phyloP scores from a whole-genome alignment of 176 grass and related monocot species.

The Cocos nucifera region DNA sequence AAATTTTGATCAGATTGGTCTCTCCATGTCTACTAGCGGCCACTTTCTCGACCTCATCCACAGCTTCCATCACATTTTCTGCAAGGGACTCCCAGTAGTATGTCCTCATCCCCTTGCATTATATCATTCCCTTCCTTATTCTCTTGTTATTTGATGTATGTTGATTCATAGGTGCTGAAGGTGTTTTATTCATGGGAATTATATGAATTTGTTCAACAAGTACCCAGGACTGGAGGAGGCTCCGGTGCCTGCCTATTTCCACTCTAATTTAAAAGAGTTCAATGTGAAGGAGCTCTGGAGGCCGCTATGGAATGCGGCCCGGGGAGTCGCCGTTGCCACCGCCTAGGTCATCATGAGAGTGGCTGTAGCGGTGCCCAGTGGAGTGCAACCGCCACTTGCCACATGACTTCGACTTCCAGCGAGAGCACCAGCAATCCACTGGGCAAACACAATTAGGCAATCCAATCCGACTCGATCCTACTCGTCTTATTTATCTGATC shows the following conservation, averaged over 20 bases:
- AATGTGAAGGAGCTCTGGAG: slow-evolving; percentile 91
- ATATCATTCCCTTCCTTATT: too few species aligned
- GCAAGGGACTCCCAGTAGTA: slow-evolving; percentile 50
- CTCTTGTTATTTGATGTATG: too few species aligned
- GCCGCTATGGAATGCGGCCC: not conserved
- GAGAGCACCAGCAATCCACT: not conserved
- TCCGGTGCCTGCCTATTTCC: slow-evolving; percentile 93
- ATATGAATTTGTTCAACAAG: slow-evolving; percentile 56
- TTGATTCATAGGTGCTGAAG: slow-evolving; percentile 59
- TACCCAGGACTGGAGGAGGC: slow-evolving; percentile 85
- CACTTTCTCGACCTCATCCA: not conserved
- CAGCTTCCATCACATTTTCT: slow-evolving; percentile 53
- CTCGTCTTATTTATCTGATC: too few species aligned
- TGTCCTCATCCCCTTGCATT: not conserved
- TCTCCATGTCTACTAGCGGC: slow-evolving; percentile 83
- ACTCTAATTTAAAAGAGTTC: slow-evolving; percentile 69
- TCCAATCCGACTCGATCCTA: too few species aligned
- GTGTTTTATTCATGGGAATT: slow-evolving; percentile 74
- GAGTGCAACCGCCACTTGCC: slow-evolving; percentile 82
- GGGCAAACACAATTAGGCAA: not conserved
- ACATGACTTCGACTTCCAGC: slow-evolving; percentile 27
- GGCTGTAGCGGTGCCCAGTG: slow-evolving; percentile 39
- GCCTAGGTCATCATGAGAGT: slow-evolving; percentile 1
- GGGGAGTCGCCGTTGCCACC: too few species aligned
- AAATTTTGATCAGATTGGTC: slow-evolving; percentile 16